Base-by-base conservation (phyloP, 352 stramenopile genomes). In the Phytophthora cactorum region DNA sequence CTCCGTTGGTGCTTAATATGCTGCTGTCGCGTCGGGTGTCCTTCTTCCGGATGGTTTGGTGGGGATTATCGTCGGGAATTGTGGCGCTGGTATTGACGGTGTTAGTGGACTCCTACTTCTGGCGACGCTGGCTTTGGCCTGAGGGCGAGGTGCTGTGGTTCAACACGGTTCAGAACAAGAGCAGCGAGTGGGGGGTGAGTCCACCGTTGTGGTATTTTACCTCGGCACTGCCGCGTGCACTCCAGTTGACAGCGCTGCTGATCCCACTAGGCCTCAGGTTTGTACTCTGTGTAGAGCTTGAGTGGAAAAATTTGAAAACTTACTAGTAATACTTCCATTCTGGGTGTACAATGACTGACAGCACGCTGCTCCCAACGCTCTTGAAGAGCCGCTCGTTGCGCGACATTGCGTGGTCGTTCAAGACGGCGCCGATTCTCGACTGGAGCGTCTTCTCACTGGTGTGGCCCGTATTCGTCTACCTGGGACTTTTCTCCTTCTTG, bases 91-190 rank as follows among this genome's bases (percentile, higher is more conserved):
- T 77, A 0, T 14, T 97, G 25, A 99, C 92, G 1, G 70, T 98
- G 29, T 60, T 86, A 11, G 71, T 99, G 2, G 97, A 99, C 72
- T 98, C 93, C 47, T 86, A 95, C 66, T 95, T 99, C 63, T 99
- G 97, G 95, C 83, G 88, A 66, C 85, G 89, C 8, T 97, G 82
- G 90, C 71, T 99, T 22, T 99, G 97, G 97, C 97, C 98, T n/a
- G 98, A 99, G 68, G 96, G 97, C 29, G 89, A 97, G 59, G 98
- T 99, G 8, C 86, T 99, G 29, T 99, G 95, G 76, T 99, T 98
- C 70, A 96, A 96, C 47, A 97, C 97, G 1, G 83, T 99, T 44
- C 78, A 98, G 52, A 99, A 99, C 77, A 98, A 98, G 63, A 99
- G 93, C 52, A 90, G 87, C 55, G 96, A 99, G 68, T 99, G 97